Conservation (phyloP, 192 early-diverging fungal species). For the Blastocladiella britannica region DNA sequence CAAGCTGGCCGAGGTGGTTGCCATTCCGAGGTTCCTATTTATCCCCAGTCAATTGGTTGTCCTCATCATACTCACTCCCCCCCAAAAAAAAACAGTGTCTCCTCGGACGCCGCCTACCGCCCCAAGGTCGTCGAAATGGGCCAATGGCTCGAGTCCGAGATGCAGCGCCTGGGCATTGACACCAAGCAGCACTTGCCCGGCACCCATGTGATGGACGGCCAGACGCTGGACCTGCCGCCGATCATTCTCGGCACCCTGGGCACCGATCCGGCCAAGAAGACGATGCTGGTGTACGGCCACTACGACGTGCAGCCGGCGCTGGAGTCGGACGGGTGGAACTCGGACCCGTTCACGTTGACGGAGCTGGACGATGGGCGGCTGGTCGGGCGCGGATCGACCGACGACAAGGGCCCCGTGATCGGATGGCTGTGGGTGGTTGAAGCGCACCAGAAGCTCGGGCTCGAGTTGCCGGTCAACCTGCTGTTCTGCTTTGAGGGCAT, state of each 20-base stretch:
- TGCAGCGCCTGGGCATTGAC: slow-evolving; percentile 44
- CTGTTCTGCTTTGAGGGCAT: slow-evolving; percentile 97
- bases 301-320: slow-evolving; percentile 93
- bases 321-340: slow-evolving; percentile 61
- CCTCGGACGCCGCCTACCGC: slow-evolving; percentile 49
- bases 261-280: slow-evolving; percentile 78
- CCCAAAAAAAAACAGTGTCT: slow-evolving; percentile 16
- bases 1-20: slow-evolving; percentile 67
- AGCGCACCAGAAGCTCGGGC: slow-evolving; percentile 69
- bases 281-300: slow-evolving; percentile 89
- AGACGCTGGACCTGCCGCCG: slow-evolving; percentile 62
- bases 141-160: slow-evolving; percentile 55
- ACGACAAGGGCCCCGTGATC: slow-evolving; percentile 97
- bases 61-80: neutral
- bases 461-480: slow-evolving; percentile 85
- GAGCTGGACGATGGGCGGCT: slow-evolving; percentile 69
- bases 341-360: slow-evolving; percentile 70
- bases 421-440: slow-evolving; percentile 92
- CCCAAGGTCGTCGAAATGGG: slow-evolving; percentile 75
- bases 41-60: neutral
- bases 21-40: slow-evolving; percentile 53
- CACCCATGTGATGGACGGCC: slow-evolving; percentile 63
- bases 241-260: slow-evolving; percentile 83
- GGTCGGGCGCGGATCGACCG: slow-evolving; percentile 77
- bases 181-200: slow-evolving; percentile 35